Evolutionary conservation across 371 early-diverging fungal genomes (phyloP).

Genomic region (Nematocida major): DNA sequence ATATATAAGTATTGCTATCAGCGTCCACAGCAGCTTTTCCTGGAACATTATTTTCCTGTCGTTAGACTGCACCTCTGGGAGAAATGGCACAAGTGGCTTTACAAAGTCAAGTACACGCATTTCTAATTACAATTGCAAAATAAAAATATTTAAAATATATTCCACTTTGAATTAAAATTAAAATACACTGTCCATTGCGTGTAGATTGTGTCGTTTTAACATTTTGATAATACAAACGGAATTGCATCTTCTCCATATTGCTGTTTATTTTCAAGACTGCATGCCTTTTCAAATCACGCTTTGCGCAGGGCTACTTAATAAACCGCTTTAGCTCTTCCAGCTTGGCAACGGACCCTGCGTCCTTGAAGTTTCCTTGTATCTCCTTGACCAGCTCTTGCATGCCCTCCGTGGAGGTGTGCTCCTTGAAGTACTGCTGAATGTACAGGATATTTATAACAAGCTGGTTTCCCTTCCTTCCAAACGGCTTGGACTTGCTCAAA

Average conservation of each 20-base stretch:
- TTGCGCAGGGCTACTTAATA: neutral
- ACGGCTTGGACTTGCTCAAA: slow-evolving; percentile 22
- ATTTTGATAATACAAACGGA: too few relatives aligned
- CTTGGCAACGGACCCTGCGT: neutral
- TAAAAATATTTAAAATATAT: slow-evolving; percentile 37
- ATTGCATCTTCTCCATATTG: too few relatives aligned
- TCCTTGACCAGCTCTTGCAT: slow-evolving; percentile 8
- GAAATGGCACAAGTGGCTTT: slow-evolving; percentile 88
- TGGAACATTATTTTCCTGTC: slow-evolving; percentile 90
- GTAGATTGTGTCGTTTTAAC: too few relatives aligned
- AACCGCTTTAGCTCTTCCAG: neutral
- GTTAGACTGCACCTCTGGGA: slow-evolving; percentile 91
- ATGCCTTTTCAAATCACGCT: neutral
- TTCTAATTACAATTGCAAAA: slow-evolving; percentile 66
- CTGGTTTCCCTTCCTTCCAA: slow-evolving; percentile 47
- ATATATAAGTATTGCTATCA: slow-evolving; percentile 89
- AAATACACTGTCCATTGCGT: neutral
- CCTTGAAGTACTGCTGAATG: slow-evolving; percentile 22
- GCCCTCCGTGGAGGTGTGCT: neutral
- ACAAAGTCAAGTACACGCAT: slow-evolving; percentile 81
- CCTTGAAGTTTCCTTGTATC: slow-evolving; percentile 28
- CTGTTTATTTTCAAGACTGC: neutral
- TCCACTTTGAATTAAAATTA: neutral
- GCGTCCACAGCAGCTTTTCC: slow-evolving; percentile 96
- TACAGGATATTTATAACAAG: slow-evolving; percentile 42